Evolutionary conservation across 345 rosid species (phyloP), one percentile per base, ranked within the genome.

Genomic region (Euphorbia peplus): DNA sequence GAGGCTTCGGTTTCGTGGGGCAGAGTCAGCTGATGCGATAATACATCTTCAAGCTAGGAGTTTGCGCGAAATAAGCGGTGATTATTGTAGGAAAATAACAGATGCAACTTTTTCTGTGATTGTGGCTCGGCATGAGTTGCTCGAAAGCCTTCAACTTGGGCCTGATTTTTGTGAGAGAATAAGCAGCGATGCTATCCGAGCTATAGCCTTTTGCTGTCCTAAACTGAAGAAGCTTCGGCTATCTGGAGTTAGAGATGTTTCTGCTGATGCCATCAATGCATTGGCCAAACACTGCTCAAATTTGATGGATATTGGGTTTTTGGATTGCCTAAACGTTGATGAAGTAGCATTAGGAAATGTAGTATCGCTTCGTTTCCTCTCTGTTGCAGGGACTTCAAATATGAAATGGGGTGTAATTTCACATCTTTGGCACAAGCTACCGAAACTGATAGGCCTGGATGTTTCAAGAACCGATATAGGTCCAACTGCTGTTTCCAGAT

Each of bases 161-260:
- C 81, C 74, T 18, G 79, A 74, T 18, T 50, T 60, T 15, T 77
- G 81, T 71, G 77, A 80, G 62, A 81, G 71, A 60, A 75, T 81
- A n/a, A 81, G 75, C 19, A 81, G 84, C 37, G 81, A 81, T 61
- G 84, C 75, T 8, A 75, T 77, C 32, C 71, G 68, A 77, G 77
- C 75, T 19, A 48, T 72, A 64, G 81, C 84, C 22, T 51, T 54
- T 66, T 81, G 81, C 70, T 81, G 81, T 61, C 70, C 84, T n/a
- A 74, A 66, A 21, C 74, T 81, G 29, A 66, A 24, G 60, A 81
- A 55, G 46, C 81, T 81, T 42, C 67, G 73, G 74, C 63, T 80
- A 15, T 68, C 81, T 2, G 84, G 84, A 28, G 60, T 77, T 64
- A 67, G 73, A 56, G 84, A 80, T 26, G 48, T 80, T 29, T 58